A percentile compares a stretch with the other conserved stretches of the same genome.
phyloP scores from a whole-genome alignment of 2,329 filamentous ascomycete genomes.

The Colletotrichum sp. region DNA sequence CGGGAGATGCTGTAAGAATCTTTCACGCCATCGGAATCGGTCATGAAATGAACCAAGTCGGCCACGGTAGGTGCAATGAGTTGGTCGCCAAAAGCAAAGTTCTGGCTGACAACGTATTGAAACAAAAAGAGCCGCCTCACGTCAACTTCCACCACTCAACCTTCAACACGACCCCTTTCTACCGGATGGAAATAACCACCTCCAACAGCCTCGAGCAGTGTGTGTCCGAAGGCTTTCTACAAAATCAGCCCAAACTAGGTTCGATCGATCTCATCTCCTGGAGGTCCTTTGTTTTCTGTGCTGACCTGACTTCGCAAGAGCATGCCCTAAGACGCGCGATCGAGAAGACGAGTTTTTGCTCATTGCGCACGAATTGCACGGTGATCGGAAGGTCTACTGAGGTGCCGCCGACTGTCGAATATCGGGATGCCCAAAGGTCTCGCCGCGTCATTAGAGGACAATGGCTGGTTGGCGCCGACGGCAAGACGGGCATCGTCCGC shows the following conservation, averaged over 20 bases:
- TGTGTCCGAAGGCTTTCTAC: background rate
- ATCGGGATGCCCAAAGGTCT: background rate
- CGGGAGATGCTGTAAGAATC: background rate
- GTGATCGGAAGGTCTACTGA: background rate
- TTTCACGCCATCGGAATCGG: background rate
- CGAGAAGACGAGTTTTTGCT: background rate
- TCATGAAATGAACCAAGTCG: background rate
- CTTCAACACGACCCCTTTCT: background rate
- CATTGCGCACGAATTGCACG: background rate
- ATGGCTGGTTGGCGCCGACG: background rate
- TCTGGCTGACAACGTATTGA: background rate
- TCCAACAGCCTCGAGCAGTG: background rate
- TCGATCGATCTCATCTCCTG: background rate
- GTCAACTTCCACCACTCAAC: background rate
- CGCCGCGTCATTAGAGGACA: background rate
- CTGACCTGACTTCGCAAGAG: background rate
- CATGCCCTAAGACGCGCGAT: background rate
- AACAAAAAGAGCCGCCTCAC: background rate
- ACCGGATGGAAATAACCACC: background rate
- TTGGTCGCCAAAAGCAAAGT: accelerated
- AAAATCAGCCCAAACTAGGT: background rate
- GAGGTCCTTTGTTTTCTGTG: background rate
- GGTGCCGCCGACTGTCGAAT: background rate
- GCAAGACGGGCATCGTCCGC: background rate
- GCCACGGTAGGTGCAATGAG: background rate